Percentiles rank a stretch among this genome's conserved stretches.
These are phyloP conservation scores for Aspergillus novoparasiticus DNA, from an alignment of 2,329 filamentous ascomycete genomes.

Conservation along the genomic window DNA sequence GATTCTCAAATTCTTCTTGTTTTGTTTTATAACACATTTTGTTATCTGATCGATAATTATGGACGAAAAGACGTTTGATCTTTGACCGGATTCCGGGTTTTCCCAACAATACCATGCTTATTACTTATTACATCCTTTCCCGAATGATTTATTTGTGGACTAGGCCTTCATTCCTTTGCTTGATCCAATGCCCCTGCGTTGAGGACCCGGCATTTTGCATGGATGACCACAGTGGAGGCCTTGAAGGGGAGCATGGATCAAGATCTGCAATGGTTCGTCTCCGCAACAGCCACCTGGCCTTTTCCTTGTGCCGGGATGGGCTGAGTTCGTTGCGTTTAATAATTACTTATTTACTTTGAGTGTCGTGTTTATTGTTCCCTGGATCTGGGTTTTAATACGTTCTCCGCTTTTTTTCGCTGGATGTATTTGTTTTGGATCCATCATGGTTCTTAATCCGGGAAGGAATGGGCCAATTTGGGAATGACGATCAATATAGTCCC, in stretches of 20 bases:
- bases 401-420: not conserved
- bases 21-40: slow-evolving; percentile 8
- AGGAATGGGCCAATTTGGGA: not conserved
- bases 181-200: not conserved
- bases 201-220: not conserved
- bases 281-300: slow-evolving; percentile 1
- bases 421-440: not conserved
- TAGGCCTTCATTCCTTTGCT: not conserved
- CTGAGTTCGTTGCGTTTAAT: not conserved
- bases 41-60: slow-evolving; percentile 1
- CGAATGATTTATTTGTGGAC: not conserved
- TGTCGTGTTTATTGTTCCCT: not conserved
- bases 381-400: not conserved
- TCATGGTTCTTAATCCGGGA: not conserved
- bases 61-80: slow-evolving; percentile 1
- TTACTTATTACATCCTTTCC: not conserved
- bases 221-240: too few species aligned
- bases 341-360: not conserved
- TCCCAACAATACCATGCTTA: not conserved
- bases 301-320: not conserved
- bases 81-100: not conserved
- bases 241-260: not conserved
- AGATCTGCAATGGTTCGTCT: slow-evolving; percentile 1
- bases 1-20: slow-evolving; percentile 5
- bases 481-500: slow-evolving; percentile 1